Conservation (phyloP, 1,139 yeast genomes). For the Debaryomyces sp. region DNA sequence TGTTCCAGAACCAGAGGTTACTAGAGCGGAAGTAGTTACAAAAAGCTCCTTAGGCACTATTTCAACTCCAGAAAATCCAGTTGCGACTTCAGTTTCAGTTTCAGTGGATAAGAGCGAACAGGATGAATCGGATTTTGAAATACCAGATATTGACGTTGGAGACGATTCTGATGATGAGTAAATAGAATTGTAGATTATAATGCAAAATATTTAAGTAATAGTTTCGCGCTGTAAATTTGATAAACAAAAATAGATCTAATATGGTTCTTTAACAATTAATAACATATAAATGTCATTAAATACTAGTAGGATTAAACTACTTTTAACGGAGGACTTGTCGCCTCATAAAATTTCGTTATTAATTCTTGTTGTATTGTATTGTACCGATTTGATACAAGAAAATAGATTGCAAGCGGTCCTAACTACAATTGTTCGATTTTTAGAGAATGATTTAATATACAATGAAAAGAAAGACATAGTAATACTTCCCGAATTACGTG, state of each 20-base stretch:
- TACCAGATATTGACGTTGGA: conserved; percentile 56
- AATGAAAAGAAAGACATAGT: conserved; percentile 25
- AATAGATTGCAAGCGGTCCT: conserved; percentile 15
- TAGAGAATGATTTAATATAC: conserved; percentile 29
- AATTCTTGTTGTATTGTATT: conserved; percentile 25
- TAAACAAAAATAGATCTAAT: conserved; percentile 1
- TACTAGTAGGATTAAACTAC: conserved; percentile 13
- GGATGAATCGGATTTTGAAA: conserved; percentile 56
- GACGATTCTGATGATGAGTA: conserved; percentile 32
- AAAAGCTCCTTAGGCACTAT: neutral
- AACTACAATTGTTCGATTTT: conserved; percentile 22
- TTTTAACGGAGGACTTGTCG: conserved; percentile 36
- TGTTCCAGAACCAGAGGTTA: neutral
- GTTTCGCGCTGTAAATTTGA: conserved; percentile 1
- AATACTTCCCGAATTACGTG: conserved; percentile 30
- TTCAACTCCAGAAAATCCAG: neutral
- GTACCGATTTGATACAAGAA: conserved; percentile 19
- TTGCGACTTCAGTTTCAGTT: neutral
- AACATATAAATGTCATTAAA: conserved; percentile 6
- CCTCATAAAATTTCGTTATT: conserved; percentile 38
- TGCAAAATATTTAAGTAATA: neutral
- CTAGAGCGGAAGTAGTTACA: neutral
- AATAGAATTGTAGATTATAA: neutral
- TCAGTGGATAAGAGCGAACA: neutral
- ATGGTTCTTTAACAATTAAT: neutral